Evolutionary conservation across 1,139 yeast genomes (phyloP), one percentile per base, ranked within the genome.

Genomic region (Suhomyces anneliseae): DNA sequence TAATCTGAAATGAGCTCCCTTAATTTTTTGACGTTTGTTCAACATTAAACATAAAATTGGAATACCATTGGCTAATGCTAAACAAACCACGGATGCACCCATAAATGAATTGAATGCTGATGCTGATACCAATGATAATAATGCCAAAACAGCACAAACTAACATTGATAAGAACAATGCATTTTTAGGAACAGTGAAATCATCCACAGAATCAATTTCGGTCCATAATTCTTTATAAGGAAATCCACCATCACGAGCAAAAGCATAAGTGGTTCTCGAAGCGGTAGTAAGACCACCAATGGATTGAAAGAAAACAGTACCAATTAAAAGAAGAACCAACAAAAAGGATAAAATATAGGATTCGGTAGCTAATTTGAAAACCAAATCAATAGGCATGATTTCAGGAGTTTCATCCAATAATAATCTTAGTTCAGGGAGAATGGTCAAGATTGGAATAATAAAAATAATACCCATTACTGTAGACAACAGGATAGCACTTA

Each of bases 201-300:
- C 81, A 42, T 85, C 85, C 10, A 70, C 65, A 2, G 81, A 72
- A 53, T 85, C 84, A 38, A 88, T 89, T 54, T 78, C 77, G 6
- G 82, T 77, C 87, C 90, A 87, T 36, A 77, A 62, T 9, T 77
- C 71, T 49, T 84, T 80, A 55, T 76, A 82, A 0, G 97, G 97
- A 41, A 90, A 69, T 0, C 95, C 96, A 40, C 87, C 90, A 63
- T 90, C 97, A 66, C 97, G 81, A 44, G 96, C 89, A 67, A 90
- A 84, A 11, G 95, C 90, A 70, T 83, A 90, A 1, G 92, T 87
- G 34, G 89, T 83, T 70, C 97, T 81, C 7, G 96, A 87, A 0
- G 95, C 92, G 0, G 96, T 88, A 0, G 95, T 87, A 33, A 88
- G 74, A 0, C 93, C 76, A 34, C 95, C 95, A 48, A 87, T 83